Base-by-base conservation (phyloP, 441 rosid genomes). In the Francoa sonchifolia region DNA sequence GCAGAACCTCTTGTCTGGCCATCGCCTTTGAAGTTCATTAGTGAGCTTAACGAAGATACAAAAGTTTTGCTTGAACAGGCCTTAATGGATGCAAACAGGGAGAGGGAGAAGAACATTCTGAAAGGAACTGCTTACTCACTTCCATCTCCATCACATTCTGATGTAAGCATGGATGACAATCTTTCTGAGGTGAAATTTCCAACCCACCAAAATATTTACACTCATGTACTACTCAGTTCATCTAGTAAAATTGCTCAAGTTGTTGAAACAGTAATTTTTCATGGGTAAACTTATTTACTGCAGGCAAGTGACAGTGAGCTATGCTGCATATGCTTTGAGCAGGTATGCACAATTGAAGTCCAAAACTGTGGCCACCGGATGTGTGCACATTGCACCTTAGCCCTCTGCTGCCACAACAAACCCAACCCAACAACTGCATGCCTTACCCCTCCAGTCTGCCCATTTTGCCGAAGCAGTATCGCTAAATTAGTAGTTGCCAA, bases 1-100 rank as follows among this genome's bases (percentile, higher is more conserved):
- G 90, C 96, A 11, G 96, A 82, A 66, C 99, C 93, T 40, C 83
- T 90, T 14, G 93, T 90, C 28, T 90, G 99, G 99, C 99, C 99
- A 19, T 73, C 96, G 0, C 96, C 99, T 7, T 66, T 90, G 40
- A 90, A 90, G 59, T 80, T 90, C 75, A 86, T 90, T 59, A 76
- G 93, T 11, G 99, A 90, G 62, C 88, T 90, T 33, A 73, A 78
- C 29, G 72, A 71, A 3, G 99, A 86, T 47, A 93, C 96, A 0
- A 86, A 82, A 50, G 66, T 65, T 0, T 72, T 90, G 4, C 48
- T 90, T 16, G 99, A 90, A 49, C 69, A 57, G 39, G 99, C 99
- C 36, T 36, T 90, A 26, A 78, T 77, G 88, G 81, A 82, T 2
- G 93, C 90, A 33, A 86, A 82, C 58, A 71, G 57, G 58, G 90